Base-by-base conservation (phyloP, 1,284 basidiomycete genomes). In the Papiliotrema nemorosa region DNA sequence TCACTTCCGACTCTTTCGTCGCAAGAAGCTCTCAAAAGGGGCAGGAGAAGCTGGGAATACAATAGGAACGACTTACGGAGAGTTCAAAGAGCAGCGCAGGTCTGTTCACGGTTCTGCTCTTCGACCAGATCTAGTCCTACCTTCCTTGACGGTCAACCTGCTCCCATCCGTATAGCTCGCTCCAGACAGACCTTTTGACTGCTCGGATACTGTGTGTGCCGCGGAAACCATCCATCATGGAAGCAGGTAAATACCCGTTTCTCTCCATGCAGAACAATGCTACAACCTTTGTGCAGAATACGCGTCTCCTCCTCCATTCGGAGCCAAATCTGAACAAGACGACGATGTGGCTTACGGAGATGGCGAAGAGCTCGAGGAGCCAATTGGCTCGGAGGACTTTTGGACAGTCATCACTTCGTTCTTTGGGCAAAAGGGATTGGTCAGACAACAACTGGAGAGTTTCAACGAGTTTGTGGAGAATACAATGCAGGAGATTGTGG, bases 381-480 rank as follows among this genome's bases (percentile, higher is more conserved):
- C 67, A 12, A 69, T 93, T 76, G 88, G 87, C 1, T 89, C 91
- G 69, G 91, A 94, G 72, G 90, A 93, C 69, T 91, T 90, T 71
- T 97, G 92, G 92, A 87, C 86, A 39, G 84, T 96, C 65, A 97
- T 98, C 67, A 87, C 89, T 55, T 85, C 89, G 64, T 98, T 97
- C 79, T 98, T 98, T 73, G 87, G 90, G 57, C 88, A 93, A 73
- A 97, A 96, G 75, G 94, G 94, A 76, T 85, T 99, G 53, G 96
- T 98, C 51, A 84, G 91, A 49, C 96, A 98, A 74, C 94, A 99
- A 74, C 83, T 98, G 50, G 92, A 96, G 78, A 94, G 90, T 26
- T 99, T 96, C 77, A 93, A 99, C 75, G 96, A 98, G 76, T 99
- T 98, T 69, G 90, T 99, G 44, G 90, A 94, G 73, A 97, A 97